A percentile compares a stretch with the other conserved stretches of the same genome.
phyloP scores from a whole-genome alignment of 257 asterid genomes.

The Lithospermum erythrorhizon region DNA sequence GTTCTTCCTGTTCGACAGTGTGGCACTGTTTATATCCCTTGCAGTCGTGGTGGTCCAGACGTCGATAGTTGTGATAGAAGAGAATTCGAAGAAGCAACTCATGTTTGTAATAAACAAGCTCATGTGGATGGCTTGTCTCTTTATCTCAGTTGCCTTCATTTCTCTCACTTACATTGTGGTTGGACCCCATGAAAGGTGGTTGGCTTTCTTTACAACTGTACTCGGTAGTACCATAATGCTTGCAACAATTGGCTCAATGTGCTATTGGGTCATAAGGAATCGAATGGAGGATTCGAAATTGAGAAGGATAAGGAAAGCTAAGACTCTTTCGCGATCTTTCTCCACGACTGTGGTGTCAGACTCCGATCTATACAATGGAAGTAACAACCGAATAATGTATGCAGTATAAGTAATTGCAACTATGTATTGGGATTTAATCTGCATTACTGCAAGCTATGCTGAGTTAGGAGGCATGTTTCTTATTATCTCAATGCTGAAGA shows the following conservation, averaged over 20 bases:
- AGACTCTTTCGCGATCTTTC: constrained; percentile 9
- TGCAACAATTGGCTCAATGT: constrained; percentile 11
- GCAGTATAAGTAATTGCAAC: constrained; percentile 7
- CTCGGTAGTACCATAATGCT: constrained; percentile 13
- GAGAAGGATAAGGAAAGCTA: constrained; percentile 3
- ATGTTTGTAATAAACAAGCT: constrained; percentile 44
- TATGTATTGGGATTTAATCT: neutral
- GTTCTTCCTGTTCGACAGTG: constrained; percentile 44
- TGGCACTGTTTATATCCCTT: constrained; percentile 46
- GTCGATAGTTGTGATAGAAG: constrained; percentile 40
- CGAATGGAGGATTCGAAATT: constrained; percentile 6
- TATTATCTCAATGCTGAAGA: neutral
- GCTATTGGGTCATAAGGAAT: constrained; percentile 7
- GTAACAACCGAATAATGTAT: constrained; percentile 2
- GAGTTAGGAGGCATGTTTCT: too few relatives aligned
- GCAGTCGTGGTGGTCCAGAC: constrained; percentile 55
- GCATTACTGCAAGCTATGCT: too few relatives aligned
- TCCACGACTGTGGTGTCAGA: constrained; percentile 5
- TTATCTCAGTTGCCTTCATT: constrained; percentile 49
- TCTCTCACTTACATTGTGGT: constrained; percentile 48
- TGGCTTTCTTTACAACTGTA: constrained; percentile 29
- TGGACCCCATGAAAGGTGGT: constrained; percentile 33
- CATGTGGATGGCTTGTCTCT: constrained; percentile 58
- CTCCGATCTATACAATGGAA: neutral
- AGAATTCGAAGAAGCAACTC: constrained; percentile 41